Percentiles rank a stretch among this genome's conserved stretches.
Evolutionary conservation across 2,329 filamentous ascomycete species (phyloP).

Genomic region (Exophiala aquamarina): DNA sequence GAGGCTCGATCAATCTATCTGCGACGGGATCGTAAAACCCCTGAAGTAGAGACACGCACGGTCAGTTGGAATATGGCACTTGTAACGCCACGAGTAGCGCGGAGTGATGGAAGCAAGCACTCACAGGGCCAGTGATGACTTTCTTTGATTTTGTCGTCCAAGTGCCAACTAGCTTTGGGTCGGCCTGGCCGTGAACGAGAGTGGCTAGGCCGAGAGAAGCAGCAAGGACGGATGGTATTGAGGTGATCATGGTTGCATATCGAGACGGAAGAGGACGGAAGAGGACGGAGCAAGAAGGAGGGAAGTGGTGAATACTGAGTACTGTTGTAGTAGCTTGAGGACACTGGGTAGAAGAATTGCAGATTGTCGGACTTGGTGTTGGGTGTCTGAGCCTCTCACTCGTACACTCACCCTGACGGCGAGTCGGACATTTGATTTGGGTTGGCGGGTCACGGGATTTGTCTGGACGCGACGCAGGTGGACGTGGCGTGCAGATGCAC

Average conservation of each 20-base stretch:
- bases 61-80: neutral
- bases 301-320: neutral
- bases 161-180: slow-evolving; percentile 61
- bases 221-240: slow-evolving; percentile 17
- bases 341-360: too few relatives aligned
- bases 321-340: too few relatives aligned
- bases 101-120: neutral
- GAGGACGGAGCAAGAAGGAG: slow-evolving; percentile 1
- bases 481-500: too few relatives aligned
- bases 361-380: too few relatives aligned
- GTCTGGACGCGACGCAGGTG: slow-evolving; percentile 10
- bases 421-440: neutral
- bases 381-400: neutral
- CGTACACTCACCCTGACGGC: slow-evolving; percentile 4
- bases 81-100: too few relatives aligned
- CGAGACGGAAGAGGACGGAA: slow-evolving; percentile 1
- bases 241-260: slow-evolving; percentile 24
- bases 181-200: slow-evolving; percentile 21
- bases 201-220: slow-evolving; percentile 12
- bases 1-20: slow-evolving; percentile 66
- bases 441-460: neutral
- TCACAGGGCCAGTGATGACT: slow-evolving; percentile 68
- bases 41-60: slow-evolving; percentile 38
- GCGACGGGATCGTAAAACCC: slow-evolving; percentile 68
- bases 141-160: slow-evolving; percentile 71